Base-by-base conservation (phyloP, 495 filamentous ascomycete species). In the Achaetomiella virescens region DNA sequence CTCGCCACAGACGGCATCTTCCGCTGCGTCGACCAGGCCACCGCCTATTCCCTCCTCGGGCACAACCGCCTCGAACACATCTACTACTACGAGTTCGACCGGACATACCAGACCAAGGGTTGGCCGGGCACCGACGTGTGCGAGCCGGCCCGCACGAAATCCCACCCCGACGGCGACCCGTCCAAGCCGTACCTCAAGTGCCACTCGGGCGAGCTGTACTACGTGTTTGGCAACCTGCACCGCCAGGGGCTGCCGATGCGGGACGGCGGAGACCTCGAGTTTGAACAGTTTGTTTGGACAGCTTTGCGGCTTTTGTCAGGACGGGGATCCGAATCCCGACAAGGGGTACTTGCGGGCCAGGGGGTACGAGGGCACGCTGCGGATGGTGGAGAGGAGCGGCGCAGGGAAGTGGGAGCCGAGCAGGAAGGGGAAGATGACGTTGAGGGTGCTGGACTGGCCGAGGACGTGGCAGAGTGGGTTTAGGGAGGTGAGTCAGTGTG, bases 81-180 rank as follows among this genome's bases (percentile, higher is more conserved):
- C 15, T 80, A 68, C 51, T 76, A 72, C 60, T 77, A 73, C 64
- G 78, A 80, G 58, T 79, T 81, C 60, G 73, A 80, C 62, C 63
- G 78, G 3, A 70, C 70, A 3, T 83, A 82, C 60, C 79, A 82
- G 61, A 72, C 71, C 12, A 58, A 58, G 4, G 70, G 69, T 56
- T 80, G 71, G 63, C 78, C 78, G 3, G 67, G 71, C 18, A 63
- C 62, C 2, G 71, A 74, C 58, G 62, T 75, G 9, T 80, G 78
- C 64, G 66, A 76, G 37, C 62, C 78, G 27, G 75, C 76, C 0
- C 54, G 54, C 10, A 70, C 73, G 1, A 27, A 66, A 0, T 12
- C 37, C 0, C 65, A 61, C 54, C 77, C 74, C 1, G 29, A 69
- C 43, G 79, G 79, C 20, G 75, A 81, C 52, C 70, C 77, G 62